Conservation (phyloP, 345 rosid species). For the Passiflora organensis region DNA sequence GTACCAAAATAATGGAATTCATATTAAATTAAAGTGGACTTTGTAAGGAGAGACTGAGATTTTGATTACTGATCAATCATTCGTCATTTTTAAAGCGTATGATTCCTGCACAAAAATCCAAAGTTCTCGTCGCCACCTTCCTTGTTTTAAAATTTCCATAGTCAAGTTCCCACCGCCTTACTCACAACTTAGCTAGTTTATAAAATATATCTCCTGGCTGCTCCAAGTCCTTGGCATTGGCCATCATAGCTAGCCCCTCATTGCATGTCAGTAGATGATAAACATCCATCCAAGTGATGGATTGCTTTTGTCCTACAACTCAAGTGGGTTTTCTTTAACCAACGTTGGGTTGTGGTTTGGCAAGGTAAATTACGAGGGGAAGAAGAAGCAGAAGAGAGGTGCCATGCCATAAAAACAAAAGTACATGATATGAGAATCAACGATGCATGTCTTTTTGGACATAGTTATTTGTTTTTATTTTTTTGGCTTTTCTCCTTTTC, state of each 20-base stretch:
- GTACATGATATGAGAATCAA: no score
- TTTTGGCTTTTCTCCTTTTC: not conserved
- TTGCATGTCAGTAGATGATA: not conserved
- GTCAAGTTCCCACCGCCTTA: slow-evolving; percentile 20
- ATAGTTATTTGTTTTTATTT: no score
- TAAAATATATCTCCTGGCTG: slow-evolving; percentile 8
- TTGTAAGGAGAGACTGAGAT: slow-evolving; percentile 26
- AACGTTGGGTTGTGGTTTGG: no score
- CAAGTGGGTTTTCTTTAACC: no score
- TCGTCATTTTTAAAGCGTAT: slow-evolving; percentile 2
- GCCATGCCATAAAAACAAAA: no score
- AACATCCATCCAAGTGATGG: not conserved
- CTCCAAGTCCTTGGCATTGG: not conserved
- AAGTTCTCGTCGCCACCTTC: slow-evolving; percentile 22
- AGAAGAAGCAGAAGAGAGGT: no score
- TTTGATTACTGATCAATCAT: slow-evolving; percentile 11
- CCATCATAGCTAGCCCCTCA: not conserved
- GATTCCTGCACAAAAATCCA: slow-evolving; percentile 35
- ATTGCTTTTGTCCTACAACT: not conserved
- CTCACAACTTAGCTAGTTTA: slow-evolving; percentile 26
- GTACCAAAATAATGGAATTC: not conserved
- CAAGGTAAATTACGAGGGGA: no score
- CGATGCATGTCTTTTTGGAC: no score
- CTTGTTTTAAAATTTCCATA: not conserved
- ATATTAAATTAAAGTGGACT: not conserved